These are phyloP conservation scores for Curvularia eragrostidis DNA, from an alignment of 2,329 filamentous ascomycete species.

Conservation along the genomic window DNA sequence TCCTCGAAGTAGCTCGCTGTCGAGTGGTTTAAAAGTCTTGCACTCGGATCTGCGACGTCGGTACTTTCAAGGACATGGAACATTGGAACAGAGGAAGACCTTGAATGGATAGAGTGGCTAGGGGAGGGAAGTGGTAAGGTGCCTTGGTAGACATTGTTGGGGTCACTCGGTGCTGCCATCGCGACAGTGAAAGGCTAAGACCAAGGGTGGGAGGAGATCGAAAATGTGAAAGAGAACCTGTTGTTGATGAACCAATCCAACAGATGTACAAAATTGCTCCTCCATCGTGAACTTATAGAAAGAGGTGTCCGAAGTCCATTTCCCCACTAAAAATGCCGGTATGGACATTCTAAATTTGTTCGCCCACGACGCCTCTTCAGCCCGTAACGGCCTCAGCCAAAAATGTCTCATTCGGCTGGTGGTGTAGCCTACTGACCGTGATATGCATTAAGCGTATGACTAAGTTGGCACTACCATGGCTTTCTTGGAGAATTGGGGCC, in stretches of 20 bases:
- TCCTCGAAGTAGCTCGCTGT: not conserved
- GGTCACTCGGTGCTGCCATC: not conserved
- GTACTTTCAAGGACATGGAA: not conserved
- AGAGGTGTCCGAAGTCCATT: not conserved
- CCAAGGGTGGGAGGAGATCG: not conserved
- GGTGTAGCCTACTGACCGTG: not conserved
- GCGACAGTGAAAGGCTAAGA: not conserved
- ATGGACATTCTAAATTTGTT: not conserved
- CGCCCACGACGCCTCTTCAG: not conserved
- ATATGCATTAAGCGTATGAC: constrained; percentile 4
- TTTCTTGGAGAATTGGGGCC: constrained; percentile 1
- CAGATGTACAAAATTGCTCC: not conserved
- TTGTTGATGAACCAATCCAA: not conserved
- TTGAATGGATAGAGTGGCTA: too few species aligned
- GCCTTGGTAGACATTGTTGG: not conserved
- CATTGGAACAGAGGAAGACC: not conserved
- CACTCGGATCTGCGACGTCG: not conserved
- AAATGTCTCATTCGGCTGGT: not conserved
- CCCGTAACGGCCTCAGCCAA: not conserved
- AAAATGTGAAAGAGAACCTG: not conserved
- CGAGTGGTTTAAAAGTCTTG: constrained; percentile 1
- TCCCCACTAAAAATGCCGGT: not conserved
- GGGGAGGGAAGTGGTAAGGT: not conserved
- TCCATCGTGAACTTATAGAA: not conserved
- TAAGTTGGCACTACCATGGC: constrained; percentile 10